Base-by-base conservation (phyloP, 768 basidiomycete species). In the Tulasnella sp. region DNA sequence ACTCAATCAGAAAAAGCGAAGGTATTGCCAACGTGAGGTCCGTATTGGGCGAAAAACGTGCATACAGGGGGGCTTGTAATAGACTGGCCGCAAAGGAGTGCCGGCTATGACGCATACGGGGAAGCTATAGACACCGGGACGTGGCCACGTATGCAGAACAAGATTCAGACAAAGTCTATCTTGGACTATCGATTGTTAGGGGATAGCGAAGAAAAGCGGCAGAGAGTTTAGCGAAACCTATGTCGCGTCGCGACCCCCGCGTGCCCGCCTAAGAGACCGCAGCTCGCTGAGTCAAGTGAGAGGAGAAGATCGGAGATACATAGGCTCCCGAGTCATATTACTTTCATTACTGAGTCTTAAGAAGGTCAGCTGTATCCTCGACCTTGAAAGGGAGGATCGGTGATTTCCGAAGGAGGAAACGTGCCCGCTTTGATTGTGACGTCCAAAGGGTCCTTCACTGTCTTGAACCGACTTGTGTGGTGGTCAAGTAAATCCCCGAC, bases 391-490 rank as follows among this genome's bases (percentile, higher is more conserved):
- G 42, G 58, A 29, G 58, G 22, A 49, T 64, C 58, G 58, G 58
- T 64, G 58, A 64, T 64, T 64, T 64, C 58, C 58, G 58, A 64
- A 64, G 58, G 29, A 34, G 58, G 58, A 64, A 64, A 64, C 58
- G 58, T 64, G 58, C 58, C 58, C 58, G 31, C 58, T 15, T 42
- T 19, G 58, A 64, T 64, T 34, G 58, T 64, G 58, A 64, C 58
- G 29, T 34, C 58, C 31, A 5, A 64, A 64, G 58, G 58, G 58
- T 64, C 58, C 31, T 34, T 7, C 7, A 14, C 31, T 25, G n/a
- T 4, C 49, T 17, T 34, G 58, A 64, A 64, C 58, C 11, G 14
- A n/a, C n/a, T n/a, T 3, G 9, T 34, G 58, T 64, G 29, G 58
- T 64, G 58, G 58, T 25, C 58, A 3, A 64, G 29, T 64, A 64